Conservation (phyloP, 306 rosid species). For the Castanea mollissima region DNA sequence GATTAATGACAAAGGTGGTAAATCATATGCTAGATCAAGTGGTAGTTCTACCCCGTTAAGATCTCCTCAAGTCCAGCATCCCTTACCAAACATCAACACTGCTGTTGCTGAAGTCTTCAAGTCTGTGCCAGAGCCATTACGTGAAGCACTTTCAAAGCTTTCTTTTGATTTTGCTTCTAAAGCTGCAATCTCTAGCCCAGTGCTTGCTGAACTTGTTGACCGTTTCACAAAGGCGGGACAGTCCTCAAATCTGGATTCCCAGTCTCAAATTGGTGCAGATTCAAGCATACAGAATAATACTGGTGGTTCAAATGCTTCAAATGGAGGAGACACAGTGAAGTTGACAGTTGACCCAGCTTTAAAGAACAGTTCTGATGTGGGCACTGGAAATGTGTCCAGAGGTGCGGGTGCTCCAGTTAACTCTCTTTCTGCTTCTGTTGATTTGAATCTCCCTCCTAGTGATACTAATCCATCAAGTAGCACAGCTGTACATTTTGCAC, state of each 20-base stretch:
- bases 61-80: conserved; percentile 25
- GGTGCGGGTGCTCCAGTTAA: conserved; percentile 19
- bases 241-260: conserved; percentile 30
- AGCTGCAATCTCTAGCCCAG: conserved; percentile 44
- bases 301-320: conserved; percentile 15
- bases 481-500: conserved; percentile 3
- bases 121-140: conserved; percentile 53
- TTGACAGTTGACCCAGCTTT: conserved; percentile 21
- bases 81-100: conserved; percentile 5
- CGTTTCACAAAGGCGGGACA: conserved; percentile 34
- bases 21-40: conserved; percentile 42
- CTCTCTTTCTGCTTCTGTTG: conserved; percentile 30
- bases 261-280: conserved; percentile 33
- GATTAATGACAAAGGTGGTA: conserved; percentile 27
- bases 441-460: conserved; percentile 53
- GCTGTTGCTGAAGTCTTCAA: conserved; percentile 38
- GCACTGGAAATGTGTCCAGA: conserved; percentile 22
- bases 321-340: conserved; percentile 11
- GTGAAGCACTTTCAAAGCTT: conserved; percentile 35
- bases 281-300: conserved; percentile 20
- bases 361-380: conserved; percentile 25
- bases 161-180: conserved; percentile 39
- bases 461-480: conserved; percentile 28
- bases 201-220: conserved; percentile 43
- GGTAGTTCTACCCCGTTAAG: conserved; percentile 56